phyloP scores from a whole-genome alignment of 345 rosid genomes.

The Populus ilicifolia region DNA sequence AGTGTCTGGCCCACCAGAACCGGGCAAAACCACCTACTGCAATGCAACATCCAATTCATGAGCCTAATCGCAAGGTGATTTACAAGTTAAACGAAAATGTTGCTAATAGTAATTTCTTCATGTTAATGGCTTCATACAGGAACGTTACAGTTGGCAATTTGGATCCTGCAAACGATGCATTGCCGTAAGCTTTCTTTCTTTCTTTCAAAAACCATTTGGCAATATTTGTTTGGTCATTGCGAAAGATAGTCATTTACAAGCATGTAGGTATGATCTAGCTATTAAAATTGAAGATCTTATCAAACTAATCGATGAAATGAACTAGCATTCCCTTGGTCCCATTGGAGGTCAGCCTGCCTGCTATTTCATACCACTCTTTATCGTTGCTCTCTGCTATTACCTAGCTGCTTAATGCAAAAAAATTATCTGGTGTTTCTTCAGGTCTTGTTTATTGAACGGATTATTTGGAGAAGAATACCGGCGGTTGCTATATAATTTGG shows the following conservation, averaged over 20 bases:
- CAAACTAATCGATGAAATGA: constrained; percentile 76
- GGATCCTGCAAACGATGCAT: constrained; percentile 86
- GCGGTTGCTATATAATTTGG: constrained; percentile 76
- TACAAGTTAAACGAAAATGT: not conserved
- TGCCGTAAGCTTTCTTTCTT: constrained; percentile 66
- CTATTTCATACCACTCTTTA: not conserved
- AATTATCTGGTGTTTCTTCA: not conserved
- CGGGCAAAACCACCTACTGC: constrained; percentile 97
- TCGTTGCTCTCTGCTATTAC: not conserved
- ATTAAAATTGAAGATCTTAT: constrained; percentile 79
- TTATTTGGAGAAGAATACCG: constrained; percentile 81
- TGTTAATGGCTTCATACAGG: constrained; percentile 37
- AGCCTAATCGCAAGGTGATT: constrained; percentile 72
- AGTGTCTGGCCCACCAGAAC: constrained; percentile 93
- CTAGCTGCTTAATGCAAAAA: not conserved
- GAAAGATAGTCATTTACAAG: constrained; percentile 40
- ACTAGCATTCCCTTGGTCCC: constrained; percentile 84
- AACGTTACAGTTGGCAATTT: constrained; percentile 85
- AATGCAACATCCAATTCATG: constrained; percentile 89
- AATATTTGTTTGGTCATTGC: not conserved
- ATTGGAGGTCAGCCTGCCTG: constrained; percentile 60
- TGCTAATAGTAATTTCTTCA: not conserved
- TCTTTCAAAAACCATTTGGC: not conserved
- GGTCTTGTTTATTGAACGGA: constrained; percentile 43
- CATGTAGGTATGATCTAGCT: constrained; percentile 72